Evolutionary conservation across 2,329 filamentous ascomycete species (phyloP).

Genomic region (Rhynchosporium secalis): DNA sequence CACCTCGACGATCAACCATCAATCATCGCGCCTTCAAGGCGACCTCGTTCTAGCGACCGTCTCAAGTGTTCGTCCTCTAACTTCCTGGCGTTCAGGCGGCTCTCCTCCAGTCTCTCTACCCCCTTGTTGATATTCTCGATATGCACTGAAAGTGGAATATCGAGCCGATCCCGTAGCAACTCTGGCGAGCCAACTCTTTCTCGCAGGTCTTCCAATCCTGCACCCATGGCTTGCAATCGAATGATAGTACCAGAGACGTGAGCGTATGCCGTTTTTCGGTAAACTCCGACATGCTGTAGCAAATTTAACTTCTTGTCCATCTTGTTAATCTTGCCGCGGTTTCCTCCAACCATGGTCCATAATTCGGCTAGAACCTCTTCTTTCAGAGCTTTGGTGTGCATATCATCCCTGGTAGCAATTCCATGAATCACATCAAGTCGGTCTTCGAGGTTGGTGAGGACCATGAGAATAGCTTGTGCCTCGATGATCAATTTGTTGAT

Average conservation of each 20-base stretch:
- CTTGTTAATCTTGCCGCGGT: constrained; percentile 59
- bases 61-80: constrained; percentile 59
- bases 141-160: constrained; percentile 69
- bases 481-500: constrained; percentile 68
- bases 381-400: constrained; percentile 57
- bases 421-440: constrained; percentile 69
- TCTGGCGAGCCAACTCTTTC: constrained; percentile 70
- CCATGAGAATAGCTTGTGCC: constrained; percentile 65
- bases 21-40: constrained; percentile 41
- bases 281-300: constrained; percentile 63
- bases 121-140: constrained; percentile 73
- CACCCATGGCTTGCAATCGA: constrained; percentile 72
- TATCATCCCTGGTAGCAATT: constrained; percentile 64
- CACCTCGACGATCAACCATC: constrained; percentile 25
- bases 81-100: constrained; percentile 58
- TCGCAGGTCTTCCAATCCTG: constrained; percentile 68
- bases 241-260: constrained; percentile 71
- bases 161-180: constrained; percentile 50
- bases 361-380: constrained; percentile 68
- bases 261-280: constrained; percentile 63
- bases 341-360: constrained; percentile 74
- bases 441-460: constrained; percentile 68
- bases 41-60: constrained; percentile 51
- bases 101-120: constrained; percentile 68
- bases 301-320: constrained; percentile 64